phyloP scores from a whole-genome alignment of 1,139 yeast species.

The Geotrichum aggregatum region DNA sequence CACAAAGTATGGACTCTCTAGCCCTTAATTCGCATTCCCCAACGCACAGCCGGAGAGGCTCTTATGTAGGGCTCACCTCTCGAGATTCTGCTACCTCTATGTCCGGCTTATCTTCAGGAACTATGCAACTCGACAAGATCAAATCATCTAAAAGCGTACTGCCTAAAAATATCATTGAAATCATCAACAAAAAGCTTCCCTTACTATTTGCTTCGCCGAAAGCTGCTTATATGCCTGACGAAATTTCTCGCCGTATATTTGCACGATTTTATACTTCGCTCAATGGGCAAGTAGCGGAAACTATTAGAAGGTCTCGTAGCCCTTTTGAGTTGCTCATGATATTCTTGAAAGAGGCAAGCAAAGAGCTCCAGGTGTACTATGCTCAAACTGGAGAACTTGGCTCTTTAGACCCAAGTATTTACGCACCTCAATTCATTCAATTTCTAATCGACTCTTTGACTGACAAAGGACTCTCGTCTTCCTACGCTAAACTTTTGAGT shows the following conservation, averaged over 20 bases:
- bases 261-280: conserved; percentile 19
- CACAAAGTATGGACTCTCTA: not conserved
- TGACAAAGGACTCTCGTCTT: conserved; percentile 33
- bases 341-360: conserved; percentile 62
- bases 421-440: conserved; percentile 55
- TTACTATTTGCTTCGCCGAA: not conserved
- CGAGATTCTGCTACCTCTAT: not conserved
- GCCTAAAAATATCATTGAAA: conserved; percentile 12
- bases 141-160: conserved; percentile 13
- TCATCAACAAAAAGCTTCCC: conserved; percentile 3
- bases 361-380: conserved; percentile 43
- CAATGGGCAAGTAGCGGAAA: conserved; percentile 15
- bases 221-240: conserved; percentile 18
- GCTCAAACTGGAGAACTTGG: conserved; percentile 25
- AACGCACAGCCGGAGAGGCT: conserved; percentile 16
- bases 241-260: conserved; percentile 22
- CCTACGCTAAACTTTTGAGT: conserved; percentile 30
- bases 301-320: conserved; percentile 42
- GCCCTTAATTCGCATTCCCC: not conserved
- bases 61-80: conserved; percentile 10
- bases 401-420: conserved; percentile 45
- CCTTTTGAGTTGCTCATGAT: conserved; percentile 63
- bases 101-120: not conserved
- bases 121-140: conserved; percentile 10
- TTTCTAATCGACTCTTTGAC: conserved; percentile 49